Percentiles rank a stretch among this genome's conserved stretches.
Evolutionary conservation across 1,284 basidiomycete genomes (phyloP).

Genomic region (Mycena citricolor): DNA sequence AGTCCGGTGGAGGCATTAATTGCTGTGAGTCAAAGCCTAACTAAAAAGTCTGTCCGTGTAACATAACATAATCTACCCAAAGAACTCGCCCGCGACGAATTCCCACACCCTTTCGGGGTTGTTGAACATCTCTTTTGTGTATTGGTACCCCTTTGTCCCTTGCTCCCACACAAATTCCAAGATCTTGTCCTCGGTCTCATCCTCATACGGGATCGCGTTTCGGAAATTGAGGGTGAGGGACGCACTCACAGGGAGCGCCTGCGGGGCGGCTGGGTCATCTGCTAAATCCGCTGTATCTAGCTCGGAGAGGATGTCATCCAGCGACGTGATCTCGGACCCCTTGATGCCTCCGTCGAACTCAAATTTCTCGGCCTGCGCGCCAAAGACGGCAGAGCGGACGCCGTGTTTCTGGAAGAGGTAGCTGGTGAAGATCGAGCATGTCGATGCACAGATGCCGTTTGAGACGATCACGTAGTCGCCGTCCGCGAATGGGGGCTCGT

Average conservation of each 20-base stretch:
- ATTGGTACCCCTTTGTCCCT: constrained; percentile 21
- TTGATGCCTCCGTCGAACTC: constrained; percentile 22
- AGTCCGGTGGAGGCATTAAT: constrained; percentile 50
- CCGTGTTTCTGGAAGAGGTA: constrained; percentile 19
- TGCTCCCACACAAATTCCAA: constrained; percentile 20
- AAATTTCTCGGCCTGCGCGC: constrained; percentile 6
- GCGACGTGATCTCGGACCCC: constrained; percentile 19
- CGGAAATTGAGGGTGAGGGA: constrained; percentile 18
- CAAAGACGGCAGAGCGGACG: constrained; percentile 19
- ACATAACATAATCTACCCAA: constrained; percentile 7
- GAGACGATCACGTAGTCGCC: constrained; percentile 19
- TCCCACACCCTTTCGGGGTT: constrained; percentile 17
- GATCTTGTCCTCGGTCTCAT: constrained; percentile 15
- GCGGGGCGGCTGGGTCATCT: constrained; percentile 18
- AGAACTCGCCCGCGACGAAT: constrained; percentile 20
- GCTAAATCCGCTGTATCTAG: constrained; percentile 12
- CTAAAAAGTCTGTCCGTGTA: too few relatives aligned
- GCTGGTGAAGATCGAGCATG: constrained; percentile 17
- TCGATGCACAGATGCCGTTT: constrained; percentile 20
- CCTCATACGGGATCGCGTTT: constrained; percentile 19
- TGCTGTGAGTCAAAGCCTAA: too few relatives aligned
- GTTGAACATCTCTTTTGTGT: constrained; percentile 16
- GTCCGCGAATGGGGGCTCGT: constrained; percentile 10
- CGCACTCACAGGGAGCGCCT: constrained; percentile 14
- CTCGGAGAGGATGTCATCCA: constrained; percentile 11